Evolutionary conservation across 2,329 filamentous ascomycete species (phyloP).

Genomic region (Emericellopsis cladophorae): DNA sequence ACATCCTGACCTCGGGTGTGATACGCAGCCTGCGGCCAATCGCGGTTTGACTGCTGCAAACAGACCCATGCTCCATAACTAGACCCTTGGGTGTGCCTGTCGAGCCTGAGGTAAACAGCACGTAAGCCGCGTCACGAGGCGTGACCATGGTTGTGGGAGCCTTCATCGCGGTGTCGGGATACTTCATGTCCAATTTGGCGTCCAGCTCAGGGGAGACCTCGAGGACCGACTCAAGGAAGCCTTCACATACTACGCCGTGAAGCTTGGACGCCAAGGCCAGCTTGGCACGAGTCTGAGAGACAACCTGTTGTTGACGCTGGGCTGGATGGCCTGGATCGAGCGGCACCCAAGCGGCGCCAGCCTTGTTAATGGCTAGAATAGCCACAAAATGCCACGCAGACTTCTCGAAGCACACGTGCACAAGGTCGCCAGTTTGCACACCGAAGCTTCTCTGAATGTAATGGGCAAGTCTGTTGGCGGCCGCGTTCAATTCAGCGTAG

Average conservation of each 20-base stretch:
- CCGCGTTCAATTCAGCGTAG: neutral
- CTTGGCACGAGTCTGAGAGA: constrained; percentile 10
- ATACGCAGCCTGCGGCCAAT: constrained; percentile 14
- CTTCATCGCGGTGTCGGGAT: neutral
- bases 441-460: constrained; percentile 13
- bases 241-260: neutral
- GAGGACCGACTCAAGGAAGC: neutral
- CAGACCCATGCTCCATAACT: constrained; percentile 1
- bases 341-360: neutral
- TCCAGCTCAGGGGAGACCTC: neutral
- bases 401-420: constrained; percentile 24
- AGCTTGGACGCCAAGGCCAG: constrained; percentile 9
- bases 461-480: neutral
- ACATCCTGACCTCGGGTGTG: constrained; percentile 1
- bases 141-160: neutral
- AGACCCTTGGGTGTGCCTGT: constrained; percentile 5
- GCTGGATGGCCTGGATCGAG: constrained; percentile 1
- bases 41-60: neutral
- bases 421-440: constrained; percentile 20
- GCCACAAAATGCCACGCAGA: constrained; percentile 2
- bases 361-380: constrained; percentile 2
- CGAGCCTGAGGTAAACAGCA: constrained; percentile 4
- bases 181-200: neutral
- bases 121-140: neutral
- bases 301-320: neutral